Percentiles rank a stretch among this genome's conserved stretches.
phyloP scores from a whole-genome alignment of 108 stramenopile species.

The Cyclotella distinguenda region DNA sequence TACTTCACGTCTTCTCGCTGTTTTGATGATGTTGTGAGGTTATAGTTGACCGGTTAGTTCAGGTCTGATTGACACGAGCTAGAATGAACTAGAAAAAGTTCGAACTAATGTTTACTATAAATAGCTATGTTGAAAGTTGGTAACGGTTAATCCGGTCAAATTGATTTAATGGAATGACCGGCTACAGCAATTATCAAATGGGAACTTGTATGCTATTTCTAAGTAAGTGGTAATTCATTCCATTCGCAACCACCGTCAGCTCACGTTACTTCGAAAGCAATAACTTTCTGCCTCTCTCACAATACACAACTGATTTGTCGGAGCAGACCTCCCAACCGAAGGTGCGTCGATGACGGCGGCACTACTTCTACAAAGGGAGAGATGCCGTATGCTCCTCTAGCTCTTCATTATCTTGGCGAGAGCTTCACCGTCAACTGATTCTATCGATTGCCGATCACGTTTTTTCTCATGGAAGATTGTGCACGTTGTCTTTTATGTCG shows the following conservation, averaged over 20 bases:
- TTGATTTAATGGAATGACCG: too few species aligned
- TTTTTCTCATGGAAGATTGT: too few species aligned
- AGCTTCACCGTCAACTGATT: too few species aligned
- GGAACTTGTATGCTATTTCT: too few species aligned
- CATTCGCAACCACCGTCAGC: neutral
- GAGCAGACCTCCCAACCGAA: constrained; percentile 36
- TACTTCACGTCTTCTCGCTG: neutral
- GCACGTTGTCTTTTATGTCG: too few species aligned
- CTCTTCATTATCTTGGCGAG: neutral
- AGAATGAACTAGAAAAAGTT: too few species aligned
- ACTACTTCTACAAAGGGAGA: constrained; percentile 8
- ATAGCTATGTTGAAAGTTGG: too few species aligned
- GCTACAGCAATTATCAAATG: too few species aligned
- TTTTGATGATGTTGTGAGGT: neutral
- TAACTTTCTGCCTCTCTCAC: neutral
- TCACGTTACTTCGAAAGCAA: neutral
- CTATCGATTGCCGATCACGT: too few species aligned
- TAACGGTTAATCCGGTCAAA: too few species aligned
- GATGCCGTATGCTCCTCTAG: constrained; percentile 31
- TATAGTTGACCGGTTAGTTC: neutral
- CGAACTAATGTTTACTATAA: too few species aligned
- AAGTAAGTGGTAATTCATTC: too few species aligned
- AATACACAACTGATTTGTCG: neutral
- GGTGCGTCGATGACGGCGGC: constrained; percentile 55
- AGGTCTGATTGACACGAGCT: neutral